These are phyloP conservation scores for Phytophthora ohioensis DNA, from an alignment of 352 stramenopile genomes.

Conservation along the genomic window DNA sequence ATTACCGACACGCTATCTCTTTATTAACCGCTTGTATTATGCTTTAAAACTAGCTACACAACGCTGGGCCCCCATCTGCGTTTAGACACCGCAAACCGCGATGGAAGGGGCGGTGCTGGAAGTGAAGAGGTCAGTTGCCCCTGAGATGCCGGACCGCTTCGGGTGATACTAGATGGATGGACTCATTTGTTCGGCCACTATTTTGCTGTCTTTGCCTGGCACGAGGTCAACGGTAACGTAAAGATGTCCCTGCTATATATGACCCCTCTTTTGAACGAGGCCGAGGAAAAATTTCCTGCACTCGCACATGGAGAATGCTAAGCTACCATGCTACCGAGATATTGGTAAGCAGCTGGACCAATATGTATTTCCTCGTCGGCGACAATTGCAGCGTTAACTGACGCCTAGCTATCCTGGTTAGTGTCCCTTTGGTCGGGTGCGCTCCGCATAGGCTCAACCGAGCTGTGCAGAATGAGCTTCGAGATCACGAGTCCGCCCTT, in stretches of 20 bases:
- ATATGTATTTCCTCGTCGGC: neutral
- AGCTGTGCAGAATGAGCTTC: too few relatives aligned
- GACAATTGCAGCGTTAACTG: too few relatives aligned
- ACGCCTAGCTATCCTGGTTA: too few relatives aligned
- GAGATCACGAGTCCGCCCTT: too few relatives aligned
- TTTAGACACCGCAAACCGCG: neutral
- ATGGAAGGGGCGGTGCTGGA: neutral
- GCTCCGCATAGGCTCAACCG: too few relatives aligned
- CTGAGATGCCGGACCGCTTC: neutral
- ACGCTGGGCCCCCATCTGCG: neutral
- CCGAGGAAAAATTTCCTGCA: neutral
- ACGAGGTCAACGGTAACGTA: neutral
- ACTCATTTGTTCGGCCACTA: neutral
- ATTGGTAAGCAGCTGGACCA: neutral
- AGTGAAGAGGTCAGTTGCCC: neutral
- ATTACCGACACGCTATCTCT: neutral
- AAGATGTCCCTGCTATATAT: neutral
- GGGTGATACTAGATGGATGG: slow-evolving; percentile 1
- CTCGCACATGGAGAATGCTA: neutral
- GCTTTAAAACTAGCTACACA: neutral
- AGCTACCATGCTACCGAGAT: neutral
- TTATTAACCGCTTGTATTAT: neutral
- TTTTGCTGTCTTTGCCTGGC: neutral
- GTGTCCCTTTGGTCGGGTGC: too few relatives aligned
- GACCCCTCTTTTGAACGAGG: neutral